Conservation (phyloP, 495 filamentous ascomycete genomes). For the Melanomma pulvis-pyrius region DNA sequence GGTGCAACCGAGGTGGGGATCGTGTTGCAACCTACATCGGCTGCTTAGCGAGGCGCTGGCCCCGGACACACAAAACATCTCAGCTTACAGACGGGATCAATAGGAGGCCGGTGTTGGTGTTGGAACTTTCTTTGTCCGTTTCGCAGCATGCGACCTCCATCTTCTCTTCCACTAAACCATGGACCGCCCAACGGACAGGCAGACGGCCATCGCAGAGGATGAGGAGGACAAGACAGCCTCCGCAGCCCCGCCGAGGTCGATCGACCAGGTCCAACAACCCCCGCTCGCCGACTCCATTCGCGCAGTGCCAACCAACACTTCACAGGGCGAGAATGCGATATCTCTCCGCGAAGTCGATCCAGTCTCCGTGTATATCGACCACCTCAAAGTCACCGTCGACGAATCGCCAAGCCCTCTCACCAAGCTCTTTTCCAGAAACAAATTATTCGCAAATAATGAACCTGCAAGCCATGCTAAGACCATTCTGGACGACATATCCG, state of each 20-base stretch:
- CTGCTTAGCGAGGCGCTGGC: constrained; percentile 6
- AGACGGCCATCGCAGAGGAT: not conserved
- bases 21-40: not conserved
- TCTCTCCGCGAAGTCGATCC: constrained; percentile 35
- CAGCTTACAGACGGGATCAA: not conserved
- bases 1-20: not conserved
- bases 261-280: not conserved
- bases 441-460: not conserved
- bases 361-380: constrained; percentile 25
- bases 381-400: constrained; percentile 33
- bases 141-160: not conserved
- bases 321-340: constrained; percentile 26
- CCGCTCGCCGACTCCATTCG: not conserved
- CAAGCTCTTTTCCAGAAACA: constrained; percentile 25
- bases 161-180: not conserved
- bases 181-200: not conserved
- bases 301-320: constrained; percentile 2
- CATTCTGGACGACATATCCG: constrained; percentile 59
- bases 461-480: constrained; percentile 32
- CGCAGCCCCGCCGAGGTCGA: not conserved
- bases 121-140: not conserved
- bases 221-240: not conserved
- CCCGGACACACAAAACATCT: not conserved
- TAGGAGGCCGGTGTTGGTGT: not conserved
- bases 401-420: constrained; percentile 10